Evolutionary conservation across 768 basidiomycete species (phyloP).

Genomic region (Boletus barrowsii): DNA sequence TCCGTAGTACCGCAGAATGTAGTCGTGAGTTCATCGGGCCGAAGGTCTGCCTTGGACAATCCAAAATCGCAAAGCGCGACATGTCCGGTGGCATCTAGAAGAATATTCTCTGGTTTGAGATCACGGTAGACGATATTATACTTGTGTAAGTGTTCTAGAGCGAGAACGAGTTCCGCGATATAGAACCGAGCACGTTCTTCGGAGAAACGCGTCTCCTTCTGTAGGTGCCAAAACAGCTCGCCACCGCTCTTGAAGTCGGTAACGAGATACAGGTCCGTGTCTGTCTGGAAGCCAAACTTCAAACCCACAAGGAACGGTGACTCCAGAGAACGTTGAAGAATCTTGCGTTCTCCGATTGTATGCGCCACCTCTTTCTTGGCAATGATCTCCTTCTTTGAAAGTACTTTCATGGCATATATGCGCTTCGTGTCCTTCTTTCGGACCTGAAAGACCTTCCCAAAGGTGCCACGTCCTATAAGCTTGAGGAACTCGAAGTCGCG

Average conservation of each 20-base stretch:
- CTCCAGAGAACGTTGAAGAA: constrained; percentile 88
- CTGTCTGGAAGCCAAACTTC: constrained; percentile 98
- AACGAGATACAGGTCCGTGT: constrained; percentile 90
- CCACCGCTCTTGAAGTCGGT: constrained; percentile 99
- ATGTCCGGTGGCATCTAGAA: constrained; percentile 96
- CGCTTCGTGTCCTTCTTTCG: constrained; percentile 97
- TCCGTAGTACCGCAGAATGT: constrained; percentile 99
- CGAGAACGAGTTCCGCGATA: constrained; percentile 91
- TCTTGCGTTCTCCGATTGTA: constrained; percentile 99
- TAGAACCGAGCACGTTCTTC: constrained; percentile 96
- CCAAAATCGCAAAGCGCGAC: constrained; percentile 99
- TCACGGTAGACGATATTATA: constrained; percentile 96
- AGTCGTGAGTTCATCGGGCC: constrained; percentile 93
- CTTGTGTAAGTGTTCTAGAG: constrained; percentile 95
- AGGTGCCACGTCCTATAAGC: constrained; percentile 96
- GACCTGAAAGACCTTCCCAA: constrained; percentile 98
- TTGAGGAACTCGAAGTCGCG: constrained; percentile 98
- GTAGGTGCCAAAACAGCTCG: constrained; percentile 97
- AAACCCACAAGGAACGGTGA: constrained; percentile 97
- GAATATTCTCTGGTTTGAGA: constrained; percentile 97
- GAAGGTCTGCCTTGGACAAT: constrained; percentile 92
- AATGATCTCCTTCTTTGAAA: constrained; percentile 98
- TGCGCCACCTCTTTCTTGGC: constrained; percentile 99
- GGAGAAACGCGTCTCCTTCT: constrained; percentile 89
- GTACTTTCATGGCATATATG: constrained; percentile 99